Percentiles rank a stretch among this genome's conserved stretches.
Conservation (phyloP, 257 asterid species). For the Penstemon newberryi region DNA sequence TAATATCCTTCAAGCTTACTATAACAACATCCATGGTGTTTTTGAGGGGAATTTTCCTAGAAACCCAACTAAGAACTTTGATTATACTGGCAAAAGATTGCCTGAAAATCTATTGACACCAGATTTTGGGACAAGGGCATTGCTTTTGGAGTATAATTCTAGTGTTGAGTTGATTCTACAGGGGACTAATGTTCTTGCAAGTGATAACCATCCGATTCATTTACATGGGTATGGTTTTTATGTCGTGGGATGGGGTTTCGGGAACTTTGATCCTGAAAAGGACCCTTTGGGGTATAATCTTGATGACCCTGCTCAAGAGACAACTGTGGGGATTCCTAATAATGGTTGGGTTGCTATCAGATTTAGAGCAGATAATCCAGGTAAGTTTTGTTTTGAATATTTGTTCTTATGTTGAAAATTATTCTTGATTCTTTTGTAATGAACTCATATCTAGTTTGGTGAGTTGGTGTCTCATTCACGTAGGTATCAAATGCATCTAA, state of each 20-base stretch:
- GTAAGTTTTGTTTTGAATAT: constrained; percentile 12
- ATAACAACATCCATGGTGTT: constrained; percentile 23
- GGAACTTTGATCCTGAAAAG: constrained; percentile 42
- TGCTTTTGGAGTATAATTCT: constrained; percentile 44
- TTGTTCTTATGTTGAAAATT: not conserved
- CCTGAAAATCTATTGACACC: constrained; percentile 33
- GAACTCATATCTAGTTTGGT: no score
- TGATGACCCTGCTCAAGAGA: constrained; percentile 48
- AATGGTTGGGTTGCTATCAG: constrained; percentile 58
- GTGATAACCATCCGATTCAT: constrained; percentile 63
- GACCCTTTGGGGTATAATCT: constrained; percentile 43
- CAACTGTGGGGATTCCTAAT: constrained; percentile 52
- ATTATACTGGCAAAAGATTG: constrained; percentile 40
- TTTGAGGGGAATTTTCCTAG: constrained; percentile 39
- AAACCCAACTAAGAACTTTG: constrained; percentile 37
- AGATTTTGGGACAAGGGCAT: constrained; percentile 44
- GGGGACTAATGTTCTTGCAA: constrained; percentile 52
- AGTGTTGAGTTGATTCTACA: constrained; percentile 55
- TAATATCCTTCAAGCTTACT: constrained; percentile 45
- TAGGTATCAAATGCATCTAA: no score
- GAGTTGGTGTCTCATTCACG: no score
- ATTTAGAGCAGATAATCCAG: constrained; percentile 58
- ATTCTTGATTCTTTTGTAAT: no score
- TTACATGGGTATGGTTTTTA: constrained; percentile 52
- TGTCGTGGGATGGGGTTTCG: constrained; percentile 60